Conservation (phyloP, 1,139 yeast genomes). For the Blastobotrys petasosporus region DNA sequence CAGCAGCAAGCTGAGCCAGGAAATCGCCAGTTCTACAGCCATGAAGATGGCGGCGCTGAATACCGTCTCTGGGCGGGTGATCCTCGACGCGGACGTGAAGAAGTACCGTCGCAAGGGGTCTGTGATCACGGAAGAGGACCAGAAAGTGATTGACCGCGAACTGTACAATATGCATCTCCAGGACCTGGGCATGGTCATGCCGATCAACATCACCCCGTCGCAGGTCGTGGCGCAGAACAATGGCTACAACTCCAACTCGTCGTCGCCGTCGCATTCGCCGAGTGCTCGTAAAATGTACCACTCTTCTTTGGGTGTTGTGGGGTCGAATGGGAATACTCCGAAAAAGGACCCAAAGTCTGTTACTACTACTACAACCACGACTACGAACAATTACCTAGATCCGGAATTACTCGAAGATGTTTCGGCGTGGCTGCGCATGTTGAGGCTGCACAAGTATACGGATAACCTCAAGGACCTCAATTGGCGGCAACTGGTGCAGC, state of each 20-base stretch:
- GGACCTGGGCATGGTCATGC: slow-evolving; percentile 3
- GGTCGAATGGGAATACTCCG: neutral
- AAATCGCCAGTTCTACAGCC: slow-evolving; percentile 31
- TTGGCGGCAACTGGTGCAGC: slow-evolving; percentile 74
- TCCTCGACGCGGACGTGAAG: slow-evolving; percentile 27
- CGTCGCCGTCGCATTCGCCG: neutral
- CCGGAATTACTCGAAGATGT: slow-evolving; percentile 64
- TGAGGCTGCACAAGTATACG: slow-evolving; percentile 90
- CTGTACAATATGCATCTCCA: slow-evolving; percentile 17
- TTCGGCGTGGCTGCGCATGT: slow-evolving; percentile 86
- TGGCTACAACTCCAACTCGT: neutral
- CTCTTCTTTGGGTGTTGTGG: neutral
- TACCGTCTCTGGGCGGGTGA: slow-evolving; percentile 26
- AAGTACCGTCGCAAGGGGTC: slow-evolving; percentile 27
- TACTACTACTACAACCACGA: slow-evolving; percentile 2
- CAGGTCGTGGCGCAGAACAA: no score
- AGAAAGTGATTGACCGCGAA: slow-evolving; percentile 19
- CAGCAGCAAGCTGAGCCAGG: slow-evolving; percentile 22
- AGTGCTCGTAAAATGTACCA: neutral
- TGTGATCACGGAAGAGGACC: slow-evolving; percentile 20
- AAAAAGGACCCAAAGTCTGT: neutral
- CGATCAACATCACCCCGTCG: neutral
- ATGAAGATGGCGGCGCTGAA: slow-evolving; percentile 36
- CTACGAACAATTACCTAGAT: slow-evolving; percentile 38
- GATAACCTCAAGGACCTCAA: slow-evolving; percentile 66